phyloP scores from a whole-genome alignment of 208 protist genomes.

The Angomonas deanei region DNA sequence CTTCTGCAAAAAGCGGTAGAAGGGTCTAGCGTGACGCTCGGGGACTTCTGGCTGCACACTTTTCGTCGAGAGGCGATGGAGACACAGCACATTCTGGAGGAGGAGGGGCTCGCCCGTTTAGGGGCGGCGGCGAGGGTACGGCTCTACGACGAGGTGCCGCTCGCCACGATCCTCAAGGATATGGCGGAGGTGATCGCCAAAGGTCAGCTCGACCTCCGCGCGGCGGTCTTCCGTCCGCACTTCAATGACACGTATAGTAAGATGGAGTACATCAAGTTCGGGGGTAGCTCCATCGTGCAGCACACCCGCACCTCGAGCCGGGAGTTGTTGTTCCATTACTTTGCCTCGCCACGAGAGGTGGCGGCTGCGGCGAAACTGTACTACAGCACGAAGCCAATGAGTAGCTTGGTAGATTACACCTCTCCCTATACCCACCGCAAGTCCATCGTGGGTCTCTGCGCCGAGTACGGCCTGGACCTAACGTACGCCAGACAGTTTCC shows the following conservation, averaged over 20 bases:
- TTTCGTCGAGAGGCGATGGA: constrained; percentile 71
- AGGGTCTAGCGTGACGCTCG: constrained; percentile 43
- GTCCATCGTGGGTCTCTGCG: constrained; percentile 51
- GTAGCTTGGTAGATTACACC: constrained; percentile 66
- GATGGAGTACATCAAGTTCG: constrained; percentile 81
- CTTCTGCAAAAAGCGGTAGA: constrained; percentile 30
- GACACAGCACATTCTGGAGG: constrained; percentile 66
- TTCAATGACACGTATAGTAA: constrained; percentile 70
- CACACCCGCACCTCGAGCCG: constrained; percentile 68
- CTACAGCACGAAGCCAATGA: constrained; percentile 76
- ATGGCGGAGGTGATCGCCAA: constrained; percentile 45
- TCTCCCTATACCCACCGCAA: constrained; percentile 76
- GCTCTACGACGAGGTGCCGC: constrained; percentile 35
- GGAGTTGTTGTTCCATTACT: constrained; percentile 72
- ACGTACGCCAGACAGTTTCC: constrained; percentile 62
- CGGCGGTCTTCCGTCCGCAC: constrained; percentile 49
- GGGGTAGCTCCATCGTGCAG: constrained; percentile 56
- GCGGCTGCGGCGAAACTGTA: constrained; percentile 74
- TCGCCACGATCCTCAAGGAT: constrained; percentile 25
- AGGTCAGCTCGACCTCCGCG: constrained; percentile 51
- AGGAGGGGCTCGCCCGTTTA: constrained; percentile 36
- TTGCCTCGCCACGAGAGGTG: constrained; percentile 53
- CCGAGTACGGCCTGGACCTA: constrained; percentile 59
- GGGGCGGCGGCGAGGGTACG: constrained; percentile 45
- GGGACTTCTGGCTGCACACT: constrained; percentile 76